These are phyloP conservation scores for Artemisia annua DNA, from an alignment of 129 eudicot genomes.

Conservation along the genomic window DNA sequence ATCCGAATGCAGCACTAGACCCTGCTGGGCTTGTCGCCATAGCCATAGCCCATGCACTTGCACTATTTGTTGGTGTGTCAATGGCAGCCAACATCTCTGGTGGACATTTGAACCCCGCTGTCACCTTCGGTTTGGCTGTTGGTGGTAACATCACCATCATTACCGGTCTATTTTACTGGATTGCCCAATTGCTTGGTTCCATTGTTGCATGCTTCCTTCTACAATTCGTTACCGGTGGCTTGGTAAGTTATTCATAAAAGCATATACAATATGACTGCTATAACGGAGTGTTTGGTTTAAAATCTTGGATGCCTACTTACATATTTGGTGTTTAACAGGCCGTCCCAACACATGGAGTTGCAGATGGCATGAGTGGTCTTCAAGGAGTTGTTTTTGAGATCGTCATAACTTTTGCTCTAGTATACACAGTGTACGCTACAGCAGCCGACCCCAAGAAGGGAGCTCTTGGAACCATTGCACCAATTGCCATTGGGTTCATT, in stretches of 20 bases:
- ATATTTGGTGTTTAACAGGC: constrained; percentile 23
- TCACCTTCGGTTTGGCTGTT: constrained; percentile 63
- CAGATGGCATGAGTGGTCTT: constrained; percentile 33
- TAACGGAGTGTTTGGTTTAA: too few species aligned
- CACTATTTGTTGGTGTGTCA: constrained; percentile 59
- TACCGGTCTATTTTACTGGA: constrained; percentile 61
- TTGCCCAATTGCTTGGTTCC: constrained; percentile 58
- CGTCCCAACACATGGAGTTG: constrained; percentile 51
- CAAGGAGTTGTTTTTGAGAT: constrained; percentile 56
- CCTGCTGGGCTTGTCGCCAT: constrained; percentile 63
- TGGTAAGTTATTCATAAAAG: constrained; percentile 17
- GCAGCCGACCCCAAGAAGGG: constrained; percentile 78
- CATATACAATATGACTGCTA: too few species aligned
- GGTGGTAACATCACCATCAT: constrained; percentile 65
- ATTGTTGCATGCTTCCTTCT: constrained; percentile 54
- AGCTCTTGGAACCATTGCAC: constrained; percentile 49
- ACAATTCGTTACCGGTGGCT: constrained; percentile 37
- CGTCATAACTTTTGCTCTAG: constrained; percentile 43
- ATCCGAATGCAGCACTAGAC: constrained; percentile 51
- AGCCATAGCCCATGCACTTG: constrained; percentile 59
- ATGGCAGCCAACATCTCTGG: constrained; percentile 69
- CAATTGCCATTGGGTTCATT: constrained; percentile 75
- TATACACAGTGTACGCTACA: constrained; percentile 60
- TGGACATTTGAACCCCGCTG: constrained; percentile 70
- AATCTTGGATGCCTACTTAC: background rate